A percentile compares a stretch with the other conserved stretches of the same genome.
Conservation (phyloP, 495 filamentous ascomycete genomes). For the Corynascus novoguineensis region DNA sequence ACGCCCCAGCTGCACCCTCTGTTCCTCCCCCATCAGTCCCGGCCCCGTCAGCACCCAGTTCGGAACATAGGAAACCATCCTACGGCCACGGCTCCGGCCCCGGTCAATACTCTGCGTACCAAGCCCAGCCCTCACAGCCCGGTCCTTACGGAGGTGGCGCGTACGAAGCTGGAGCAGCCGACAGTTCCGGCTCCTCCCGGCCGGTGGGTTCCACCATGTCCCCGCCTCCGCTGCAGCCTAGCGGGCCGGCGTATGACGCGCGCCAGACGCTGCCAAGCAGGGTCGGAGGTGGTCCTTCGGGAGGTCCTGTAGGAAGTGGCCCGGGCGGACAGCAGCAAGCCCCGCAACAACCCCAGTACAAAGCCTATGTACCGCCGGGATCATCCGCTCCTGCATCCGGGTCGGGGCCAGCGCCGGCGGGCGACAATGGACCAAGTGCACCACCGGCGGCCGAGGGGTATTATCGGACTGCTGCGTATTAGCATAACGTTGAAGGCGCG, state of each 20-base stretch:
- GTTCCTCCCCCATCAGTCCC: slow-evolving; percentile 26
- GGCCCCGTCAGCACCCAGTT: slow-evolving; percentile 25
- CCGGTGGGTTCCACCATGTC: slow-evolving; percentile 36
- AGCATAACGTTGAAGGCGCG: not conserved
- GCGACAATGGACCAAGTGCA: too few species aligned
- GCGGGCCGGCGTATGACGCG: slow-evolving; percentile 36
- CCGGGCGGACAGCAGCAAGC: not conserved
- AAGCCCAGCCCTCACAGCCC: not conserved
- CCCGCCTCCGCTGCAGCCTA: slow-evolving; percentile 37
- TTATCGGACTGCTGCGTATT: slow-evolving; percentile 26
- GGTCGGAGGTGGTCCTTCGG: not conserved
- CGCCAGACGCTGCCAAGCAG: slow-evolving; percentile 41
- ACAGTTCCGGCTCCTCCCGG: slow-evolving; percentile 24
- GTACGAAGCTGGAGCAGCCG: not conserved
- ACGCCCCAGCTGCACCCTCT: slow-evolving; percentile 23
- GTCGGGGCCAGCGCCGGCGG: slow-evolving; percentile 1
- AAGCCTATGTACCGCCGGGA: slow-evolving; percentile 32
- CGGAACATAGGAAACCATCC: slow-evolving; percentile 8
- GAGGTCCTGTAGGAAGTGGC: not conserved
- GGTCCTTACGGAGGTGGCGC: not conserved
- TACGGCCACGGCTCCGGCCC: slow-evolving; percentile 3
- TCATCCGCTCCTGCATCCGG: not conserved
- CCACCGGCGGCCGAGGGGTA: slow-evolving; percentile 17
- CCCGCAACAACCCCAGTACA: slow-evolving; percentile 27
- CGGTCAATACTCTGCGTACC: slow-evolving; percentile 13